Base-by-base conservation (phyloP, 306 rosid genomes). In the Fragaria nilgerrensis region DNA sequence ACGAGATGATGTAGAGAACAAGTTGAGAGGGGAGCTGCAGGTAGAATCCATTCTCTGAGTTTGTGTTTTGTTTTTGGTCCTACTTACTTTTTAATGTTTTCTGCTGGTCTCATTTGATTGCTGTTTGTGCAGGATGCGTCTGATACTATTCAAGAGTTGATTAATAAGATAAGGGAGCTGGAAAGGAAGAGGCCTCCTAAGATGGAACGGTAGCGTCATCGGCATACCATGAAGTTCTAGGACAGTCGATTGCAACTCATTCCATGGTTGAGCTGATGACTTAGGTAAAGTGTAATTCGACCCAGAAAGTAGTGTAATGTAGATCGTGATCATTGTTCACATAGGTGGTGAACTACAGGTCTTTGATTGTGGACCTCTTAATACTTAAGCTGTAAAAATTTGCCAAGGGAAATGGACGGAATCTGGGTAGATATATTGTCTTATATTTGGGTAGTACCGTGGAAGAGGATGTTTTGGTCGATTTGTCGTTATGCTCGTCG, bases 21-120 rank as follows among this genome's bases (percentile, higher is more conserved):
- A 47, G 70, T 80, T 96, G 90, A 88, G 97, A 77, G 84, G 80
- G 79, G 93, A 88, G 89, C 85, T 87, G 36, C 89, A 89, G 97
- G 98, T 89, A 64, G 47, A 56, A 15, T 48, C 76, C 59, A 7
- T 50, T 7, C 44, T 64, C 5, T 7, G 14, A 37, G 62, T 45
- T 27, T 2, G 44, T 55, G 12, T 44, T 23, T 7, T 20, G 17
- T 59, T 41, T 20, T 59, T 2, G n/a, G 39, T 32, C 45, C 25
- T 7, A 45, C 77, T 14, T 7, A 45, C 77, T 14, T 14, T 48
- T 17, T 12, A 10, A 39, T 17, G 7, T 59, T 29, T 1, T 14
- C 20, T 32, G 11, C 4, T 14, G 11, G 22, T 2, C 72, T 47
- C 37, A 39, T 48, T 37, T 61, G 48, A 43, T 50, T 39, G 37